Evolutionary conservation across 371 early-diverging fungal genomes (phyloP).

Genomic region (Mucor lusitanicus): DNA sequence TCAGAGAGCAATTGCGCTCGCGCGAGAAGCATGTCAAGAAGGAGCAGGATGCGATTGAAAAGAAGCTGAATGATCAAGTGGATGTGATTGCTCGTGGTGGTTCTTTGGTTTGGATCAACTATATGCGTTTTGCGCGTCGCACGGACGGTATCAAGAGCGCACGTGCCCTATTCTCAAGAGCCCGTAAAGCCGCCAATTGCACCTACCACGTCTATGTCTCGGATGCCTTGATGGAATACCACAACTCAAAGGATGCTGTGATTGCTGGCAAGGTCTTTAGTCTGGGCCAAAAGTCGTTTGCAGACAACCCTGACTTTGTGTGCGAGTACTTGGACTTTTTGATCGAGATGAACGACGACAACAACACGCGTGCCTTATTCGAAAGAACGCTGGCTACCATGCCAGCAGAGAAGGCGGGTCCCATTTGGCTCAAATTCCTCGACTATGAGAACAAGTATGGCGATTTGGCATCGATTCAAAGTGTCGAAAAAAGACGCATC

Average conservation of each 20-base stretch:
- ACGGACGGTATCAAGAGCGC: conserved; percentile 80
- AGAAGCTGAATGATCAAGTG: conserved; percentile 60
- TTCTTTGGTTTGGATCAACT: conserved; percentile 83
- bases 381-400: conserved; percentile 79
- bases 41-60: conserved; percentile 68
- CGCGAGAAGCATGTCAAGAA: conserved; percentile 66
- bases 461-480: conserved; percentile 74
- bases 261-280: conserved; percentile 94
- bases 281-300: conserved; percentile 79
- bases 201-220: conserved; percentile 88
- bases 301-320: conserved; percentile 73
- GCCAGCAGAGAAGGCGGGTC: conserved; percentile 69
- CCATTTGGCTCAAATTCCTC: conserved; percentile 81
- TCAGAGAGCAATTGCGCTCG: conserved; percentile 71
- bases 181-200: conserved; percentile 73
- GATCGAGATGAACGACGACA: conserved; percentile 88
- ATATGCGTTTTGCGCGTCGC: conserved; percentile 84
- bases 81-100: conserved; percentile 62
- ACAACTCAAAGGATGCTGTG: conserved; percentile 80
- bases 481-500: conserved; percentile 73
- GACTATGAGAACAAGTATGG: conserved; percentile 89
- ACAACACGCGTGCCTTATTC: conserved; percentile 87
- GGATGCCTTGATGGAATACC: conserved; percentile 92
- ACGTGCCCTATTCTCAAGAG: conserved; percentile 77
- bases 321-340: conserved; percentile 85